phyloP scores from a whole-genome alignment of 495 filamentous ascomycete genomes.

The Trichocladium antarcticum region DNA sequence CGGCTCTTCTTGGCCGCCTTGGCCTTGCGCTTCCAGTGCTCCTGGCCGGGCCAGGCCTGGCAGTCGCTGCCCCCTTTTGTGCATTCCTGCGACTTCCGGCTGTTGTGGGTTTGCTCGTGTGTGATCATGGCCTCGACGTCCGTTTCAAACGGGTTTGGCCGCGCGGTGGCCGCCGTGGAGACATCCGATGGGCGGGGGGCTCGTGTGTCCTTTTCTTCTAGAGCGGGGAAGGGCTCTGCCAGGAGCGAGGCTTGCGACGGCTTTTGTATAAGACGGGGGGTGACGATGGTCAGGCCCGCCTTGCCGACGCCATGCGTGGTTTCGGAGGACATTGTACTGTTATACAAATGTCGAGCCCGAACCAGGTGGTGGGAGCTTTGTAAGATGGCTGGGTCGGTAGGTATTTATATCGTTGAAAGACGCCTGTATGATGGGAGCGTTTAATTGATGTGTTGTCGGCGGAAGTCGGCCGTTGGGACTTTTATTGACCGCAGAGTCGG shows the following conservation, averaged over 20 bases:
- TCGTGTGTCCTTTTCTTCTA: slow-evolving; percentile 21
- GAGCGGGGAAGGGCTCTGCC: slow-evolving; percentile 18
- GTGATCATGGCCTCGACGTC: slow-evolving; percentile 40
- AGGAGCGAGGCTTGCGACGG: slow-evolving; percentile 21
- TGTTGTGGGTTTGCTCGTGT: slow-evolving; percentile 11
- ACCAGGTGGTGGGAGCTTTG: background rate
- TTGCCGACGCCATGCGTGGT: slow-evolving; percentile 19
- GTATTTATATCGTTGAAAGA: slow-evolving; percentile 19
- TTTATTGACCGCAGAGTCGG: background rate
- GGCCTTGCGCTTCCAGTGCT: slow-evolving; percentile 40
- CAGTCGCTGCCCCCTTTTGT: slow-evolving; percentile 30
- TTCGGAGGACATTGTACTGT: slow-evolving; percentile 21
- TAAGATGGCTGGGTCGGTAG: slow-evolving; percentile 14
- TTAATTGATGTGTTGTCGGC: background rate
- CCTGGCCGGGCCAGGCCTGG: slow-evolving; percentile 41
- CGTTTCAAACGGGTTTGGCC: slow-evolving; percentile 37
- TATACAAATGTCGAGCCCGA: background rate
- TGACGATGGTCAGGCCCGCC: slow-evolving; percentile 26
- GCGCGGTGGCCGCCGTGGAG: slow-evolving; percentile 29
- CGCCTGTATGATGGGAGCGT: background rate
- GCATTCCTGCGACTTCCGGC: slow-evolving; percentile 25
- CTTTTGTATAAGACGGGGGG: slow-evolving; percentile 16
- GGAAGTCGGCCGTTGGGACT: background rate
- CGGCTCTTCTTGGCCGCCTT: slow-evolving; percentile 37
- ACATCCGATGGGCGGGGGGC: slow-evolving; percentile 23